These are phyloP conservation scores for Capsicum pubescens DNA, from an alignment of 257 asterid species.

Conservation along the genomic window DNA sequence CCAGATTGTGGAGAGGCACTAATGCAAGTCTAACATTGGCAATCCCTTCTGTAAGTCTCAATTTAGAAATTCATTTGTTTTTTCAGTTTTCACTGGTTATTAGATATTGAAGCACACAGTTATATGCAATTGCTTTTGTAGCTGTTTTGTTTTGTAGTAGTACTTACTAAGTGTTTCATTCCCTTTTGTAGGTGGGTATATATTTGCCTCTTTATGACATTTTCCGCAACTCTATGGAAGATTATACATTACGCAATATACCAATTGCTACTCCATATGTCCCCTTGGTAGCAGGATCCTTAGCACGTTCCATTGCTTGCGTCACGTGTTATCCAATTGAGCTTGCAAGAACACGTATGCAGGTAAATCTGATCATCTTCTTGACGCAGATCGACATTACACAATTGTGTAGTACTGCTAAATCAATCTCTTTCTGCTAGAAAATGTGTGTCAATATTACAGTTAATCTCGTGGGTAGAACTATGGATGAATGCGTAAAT, in stretches of 20 bases:
- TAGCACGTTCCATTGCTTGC: conserved; percentile 90
- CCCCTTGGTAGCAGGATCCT: conserved; percentile 84
- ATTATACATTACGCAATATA: conserved; percentile 48
- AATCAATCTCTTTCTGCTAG: background rate
- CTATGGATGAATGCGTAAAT: background rate
- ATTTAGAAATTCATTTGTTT: background rate
- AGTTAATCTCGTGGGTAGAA: background rate
- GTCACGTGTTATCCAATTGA: conserved; percentile 87
- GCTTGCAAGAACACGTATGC: conserved; percentile 96
- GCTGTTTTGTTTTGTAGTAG: background rate
- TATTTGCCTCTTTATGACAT: conserved; percentile 92
- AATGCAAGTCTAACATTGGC: conserved; percentile 92
- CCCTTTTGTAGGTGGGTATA: conserved; percentile 72
- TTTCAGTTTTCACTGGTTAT: conserved; percentile 27
- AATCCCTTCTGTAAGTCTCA: conserved; percentile 77
- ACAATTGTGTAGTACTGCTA: background rate
- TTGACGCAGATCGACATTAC: background rate
- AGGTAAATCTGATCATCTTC: conserved; percentile 49
- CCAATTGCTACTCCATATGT: conserved; percentile 66
- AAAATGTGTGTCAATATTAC: background rate
- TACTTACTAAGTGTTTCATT: background rate
- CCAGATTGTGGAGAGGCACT: conserved; percentile 94
- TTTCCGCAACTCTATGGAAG: conserved; percentile 75
- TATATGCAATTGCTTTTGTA: background rate
- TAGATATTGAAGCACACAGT: conserved; percentile 11